Evolutionary conservation across 148 eudicot genomes (phyloP).

Genomic region (Silene uniflora): DNA sequence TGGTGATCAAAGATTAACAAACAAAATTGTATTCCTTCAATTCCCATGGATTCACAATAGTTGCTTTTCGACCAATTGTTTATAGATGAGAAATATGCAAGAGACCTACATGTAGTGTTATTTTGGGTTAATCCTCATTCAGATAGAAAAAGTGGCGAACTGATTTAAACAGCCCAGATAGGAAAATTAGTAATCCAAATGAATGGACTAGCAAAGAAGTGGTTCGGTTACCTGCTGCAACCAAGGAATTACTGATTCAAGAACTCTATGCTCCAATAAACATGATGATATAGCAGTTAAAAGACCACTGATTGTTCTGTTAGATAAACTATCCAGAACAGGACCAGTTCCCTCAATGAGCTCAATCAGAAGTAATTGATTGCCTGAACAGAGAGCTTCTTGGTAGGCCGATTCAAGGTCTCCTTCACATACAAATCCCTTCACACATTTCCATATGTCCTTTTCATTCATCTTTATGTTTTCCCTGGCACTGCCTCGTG

Average conservation of each 20-base stretch:
- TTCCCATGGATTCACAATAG: no score
- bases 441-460: slow-evolving; percentile 48
- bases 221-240: slow-evolving; percentile 64
- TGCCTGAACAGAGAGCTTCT: slow-evolving; percentile 64
- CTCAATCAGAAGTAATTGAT: slow-evolving; percentile 60
- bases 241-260: slow-evolving; percentile 69
- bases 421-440: slow-evolving; percentile 49
- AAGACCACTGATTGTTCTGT: slow-evolving; percentile 50
- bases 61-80: no score
- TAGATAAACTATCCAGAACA: slow-evolving; percentile 61
- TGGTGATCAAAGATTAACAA: no score
- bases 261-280: slow-evolving; percentile 49
- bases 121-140: no score
- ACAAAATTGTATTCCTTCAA: no score
- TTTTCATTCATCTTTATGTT: slow-evolving; percentile 30
- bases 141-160: neutral
- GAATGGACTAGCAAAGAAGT: neutral
- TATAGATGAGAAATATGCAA: no score
- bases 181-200: neutral
- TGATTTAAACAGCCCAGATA: neutral
- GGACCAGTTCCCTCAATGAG: slow-evolving; percentile 83
- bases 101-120: no score
- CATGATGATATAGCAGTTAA: slow-evolving; percentile 47
- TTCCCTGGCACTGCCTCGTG: slow-evolving; percentile 31
- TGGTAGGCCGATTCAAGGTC: slow-evolving; percentile 73